phyloP scores from a whole-genome alignment of 192 early-diverging fungal genomes.

The Backusella sp. region DNA sequence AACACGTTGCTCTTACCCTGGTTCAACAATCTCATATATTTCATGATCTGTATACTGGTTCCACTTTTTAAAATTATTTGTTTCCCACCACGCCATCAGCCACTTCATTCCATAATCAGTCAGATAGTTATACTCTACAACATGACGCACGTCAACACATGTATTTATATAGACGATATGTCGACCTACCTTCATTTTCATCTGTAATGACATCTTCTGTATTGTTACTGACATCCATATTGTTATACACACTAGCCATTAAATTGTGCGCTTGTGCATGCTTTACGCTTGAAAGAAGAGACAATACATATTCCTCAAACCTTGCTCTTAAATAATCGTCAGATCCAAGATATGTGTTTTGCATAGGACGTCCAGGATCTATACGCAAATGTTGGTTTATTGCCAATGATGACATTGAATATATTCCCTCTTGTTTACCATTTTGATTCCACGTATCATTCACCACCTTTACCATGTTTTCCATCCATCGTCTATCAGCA shows the following conservation, averaged over 20 bases:
- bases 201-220: conserved; percentile 31
- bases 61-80: conserved; percentile 70
- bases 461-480: conserved; percentile 70
- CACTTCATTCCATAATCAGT: conserved; percentile 64
- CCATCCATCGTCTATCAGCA: conserved; percentile 77
- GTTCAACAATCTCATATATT: conserved; percentile 57
- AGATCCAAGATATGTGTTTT: conserved; percentile 71
- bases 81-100: conserved; percentile 65
- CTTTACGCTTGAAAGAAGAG: conserved; percentile 66
- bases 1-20: conserved; percentile 31
- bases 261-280: conserved; percentile 44
- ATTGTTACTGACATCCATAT: neutral
- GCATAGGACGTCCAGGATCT: conserved; percentile 39
- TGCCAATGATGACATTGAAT: neutral
- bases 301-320: conserved; percentile 73
- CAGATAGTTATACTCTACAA: conserved; percentile 52
- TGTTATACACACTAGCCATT: conserved; percentile 21
- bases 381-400: neutral
- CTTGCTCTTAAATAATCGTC: conserved; percentile 75
- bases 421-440: conserved; percentile 29
- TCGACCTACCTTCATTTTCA: conserved; percentile 31
- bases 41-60: conserved; percentile 54
- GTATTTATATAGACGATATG: neutral
- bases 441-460: conserved; percentile 54
- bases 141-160: neutral